Evolutionary conservation across 2,329 filamentous ascomycete species (phyloP).

Genomic region (Aspergillus costaricaensis): DNA sequence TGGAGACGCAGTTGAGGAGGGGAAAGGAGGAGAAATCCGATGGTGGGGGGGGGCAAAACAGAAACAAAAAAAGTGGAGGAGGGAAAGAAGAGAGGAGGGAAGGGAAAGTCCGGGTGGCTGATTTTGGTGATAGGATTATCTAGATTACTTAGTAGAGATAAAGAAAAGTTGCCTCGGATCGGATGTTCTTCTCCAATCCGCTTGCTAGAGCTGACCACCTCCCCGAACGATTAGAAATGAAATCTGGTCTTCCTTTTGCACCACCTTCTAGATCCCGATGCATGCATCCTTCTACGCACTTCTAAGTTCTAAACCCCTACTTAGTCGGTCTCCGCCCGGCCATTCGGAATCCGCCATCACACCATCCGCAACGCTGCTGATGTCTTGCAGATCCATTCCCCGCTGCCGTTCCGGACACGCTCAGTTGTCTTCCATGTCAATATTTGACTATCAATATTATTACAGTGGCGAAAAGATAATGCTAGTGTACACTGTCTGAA

Average conservation of each 20-base stretch:
- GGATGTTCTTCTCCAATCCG: not conserved
- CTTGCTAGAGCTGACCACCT: not conserved
- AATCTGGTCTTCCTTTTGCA: not conserved
- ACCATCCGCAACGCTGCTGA: constrained; percentile 3
- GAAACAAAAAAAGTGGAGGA: constrained; percentile 8
- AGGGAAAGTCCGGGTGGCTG: not conserved
- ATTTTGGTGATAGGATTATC: not conserved
- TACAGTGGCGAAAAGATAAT: not conserved
- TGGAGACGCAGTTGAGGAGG: not conserved
- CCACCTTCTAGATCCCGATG: not conserved
- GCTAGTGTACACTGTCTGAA: not conserved
- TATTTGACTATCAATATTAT: not conserved
- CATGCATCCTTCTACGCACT: not conserved
- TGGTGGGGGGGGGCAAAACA: constrained; percentile 7
- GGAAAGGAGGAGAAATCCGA: constrained; percentile 3
- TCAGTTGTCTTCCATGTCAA: not conserved
- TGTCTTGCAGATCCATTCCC: constrained; percentile 7
- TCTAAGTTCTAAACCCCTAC: not conserved
- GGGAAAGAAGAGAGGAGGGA: not conserved
- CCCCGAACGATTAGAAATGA: not conserved
- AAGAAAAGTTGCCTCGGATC: not conserved
- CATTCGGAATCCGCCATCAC: not conserved
- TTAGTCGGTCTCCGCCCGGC: not conserved
- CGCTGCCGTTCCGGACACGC: not conserved
- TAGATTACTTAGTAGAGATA: not conserved